phyloP scores from a whole-genome alignment of 2,329 filamentous ascomycete genomes.

The Seiridium unicorne region DNA sequence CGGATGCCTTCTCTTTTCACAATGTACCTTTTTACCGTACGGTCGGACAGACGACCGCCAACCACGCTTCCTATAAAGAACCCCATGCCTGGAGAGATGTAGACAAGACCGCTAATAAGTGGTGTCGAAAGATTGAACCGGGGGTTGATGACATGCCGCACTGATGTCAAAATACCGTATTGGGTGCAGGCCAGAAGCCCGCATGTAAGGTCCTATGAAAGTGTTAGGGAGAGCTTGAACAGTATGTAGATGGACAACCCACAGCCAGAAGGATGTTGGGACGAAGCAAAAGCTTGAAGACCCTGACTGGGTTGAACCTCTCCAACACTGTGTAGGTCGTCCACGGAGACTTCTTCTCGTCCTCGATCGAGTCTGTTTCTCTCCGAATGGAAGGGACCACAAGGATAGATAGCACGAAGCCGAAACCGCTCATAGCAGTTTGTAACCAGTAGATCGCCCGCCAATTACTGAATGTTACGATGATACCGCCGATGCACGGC shows the following conservation, averaged over 20 bases:
- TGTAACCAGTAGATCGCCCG: conserved; percentile 31
- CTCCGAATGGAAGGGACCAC: conserved; percentile 17
- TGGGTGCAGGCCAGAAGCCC: conserved; percentile 9
- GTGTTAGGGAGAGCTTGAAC: not conserved
- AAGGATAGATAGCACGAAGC: conserved; percentile 23
- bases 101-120: conserved; percentile 69
- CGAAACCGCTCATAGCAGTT: conserved; percentile 24
- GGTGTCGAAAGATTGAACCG: conserved; percentile 67
- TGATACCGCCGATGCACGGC: conserved; percentile 27
- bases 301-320: conserved; percentile 19
- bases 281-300: conserved; percentile 19
- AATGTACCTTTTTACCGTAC: conserved; percentile 64
- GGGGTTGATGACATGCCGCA: conserved; percentile 72
- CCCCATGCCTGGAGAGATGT: conserved; percentile 69
- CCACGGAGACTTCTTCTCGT: not conserved
- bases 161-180: conserved; percentile 62
- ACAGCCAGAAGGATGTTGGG: conserved; percentile 24
- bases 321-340: not conserved
- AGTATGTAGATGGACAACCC: not conserved
- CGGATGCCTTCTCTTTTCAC: conserved; percentile 55
- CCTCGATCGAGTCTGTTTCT: not conserved
- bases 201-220: conserved; percentile 16
- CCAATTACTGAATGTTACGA: conserved; percentile 28
- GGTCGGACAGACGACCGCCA: conserved; percentile 71
- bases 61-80: conserved; percentile 69